Evolutionary conservation across 176 grass and related monocot species (phyloP), one percentile per base, ranked within the genome.

Genomic region (Tillandsia leiboldiana): DNA sequence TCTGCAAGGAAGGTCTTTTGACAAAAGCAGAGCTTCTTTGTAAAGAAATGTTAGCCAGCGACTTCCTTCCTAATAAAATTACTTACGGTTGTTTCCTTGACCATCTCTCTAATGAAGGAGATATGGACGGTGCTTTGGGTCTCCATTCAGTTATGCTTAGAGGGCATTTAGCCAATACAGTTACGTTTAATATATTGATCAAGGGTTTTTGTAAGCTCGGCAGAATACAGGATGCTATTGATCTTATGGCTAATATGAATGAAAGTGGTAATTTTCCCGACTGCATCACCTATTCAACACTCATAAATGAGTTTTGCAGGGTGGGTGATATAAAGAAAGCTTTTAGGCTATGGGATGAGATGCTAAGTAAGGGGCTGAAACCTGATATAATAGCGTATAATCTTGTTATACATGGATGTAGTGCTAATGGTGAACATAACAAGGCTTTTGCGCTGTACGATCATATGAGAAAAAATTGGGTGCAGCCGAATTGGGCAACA

Each of bases 71-170:
- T 69, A 95, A 95, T 63, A 79, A 70, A 48, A 72, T 85, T 74
- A 90, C 82, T 51, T 95, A 65, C 77, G 85, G 84, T 70, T 84
- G 64, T 71, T 95, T 90, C 77, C 72, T 95, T 49, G 69, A 95
- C 82, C 74, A 75, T 76, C 63, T 87, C 76, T 78, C 82, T 49
- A 87, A 77, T 82, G 63, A 79, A 71, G 86, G 83, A 77, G 73
- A 84, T 51, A 54, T 95, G 61, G 69, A 82, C 67, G 69, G 87
- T 57, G 83, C 86, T 65, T 52, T 84, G 67, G 61, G 71, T 68
- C 65, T 95, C 70, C 86, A 95, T 48, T 26, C 12, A 64, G 52
- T 65, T 22, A 78, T 95, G 81, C 74, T 95, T 48, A 72, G 49
- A 68, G 66, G 78, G 57, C 70, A 22, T 79, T 80, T 95, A 72